phyloP scores from a whole-genome alignment of 805 yeast species.

The Candida montana region DNA sequence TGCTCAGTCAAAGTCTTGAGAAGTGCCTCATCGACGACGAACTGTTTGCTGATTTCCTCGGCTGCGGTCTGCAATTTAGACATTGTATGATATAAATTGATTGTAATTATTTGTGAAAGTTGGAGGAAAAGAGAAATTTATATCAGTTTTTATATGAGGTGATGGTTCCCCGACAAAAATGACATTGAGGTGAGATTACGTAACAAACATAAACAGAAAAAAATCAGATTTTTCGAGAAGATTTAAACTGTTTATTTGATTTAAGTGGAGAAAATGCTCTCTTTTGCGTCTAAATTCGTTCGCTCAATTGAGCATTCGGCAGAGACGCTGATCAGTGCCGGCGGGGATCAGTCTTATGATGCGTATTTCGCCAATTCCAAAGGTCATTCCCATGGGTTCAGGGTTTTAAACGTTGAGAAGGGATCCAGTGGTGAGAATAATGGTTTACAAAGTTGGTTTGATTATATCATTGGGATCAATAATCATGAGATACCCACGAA shows the following conservation, averaged over 20 bases:
- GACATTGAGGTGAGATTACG: neutral
- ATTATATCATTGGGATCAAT: slow-evolving; percentile 75
- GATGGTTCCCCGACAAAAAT: neutral
- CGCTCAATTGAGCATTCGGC: slow-evolving; percentile 43
- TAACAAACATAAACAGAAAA: neutral
- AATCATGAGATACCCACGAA: slow-evolving; percentile 51
- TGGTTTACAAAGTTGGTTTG: slow-evolving; percentile 82
- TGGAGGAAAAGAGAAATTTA: too few species aligned
- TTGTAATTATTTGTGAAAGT: too few species aligned
- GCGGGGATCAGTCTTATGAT: slow-evolving; percentile 23
- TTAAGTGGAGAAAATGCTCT: slow-evolving; percentile 45
- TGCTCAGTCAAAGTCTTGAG: slow-evolving; percentile 32
- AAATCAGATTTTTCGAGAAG: too few species aligned
- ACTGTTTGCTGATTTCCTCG: slow-evolving; percentile 17
- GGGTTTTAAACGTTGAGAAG: slow-evolving; percentile 47
- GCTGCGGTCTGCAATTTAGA: slow-evolving; percentile 12
- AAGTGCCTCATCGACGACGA: slow-evolving; percentile 14
- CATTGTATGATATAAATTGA: neutral
- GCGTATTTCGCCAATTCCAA: slow-evolving; percentile 25
- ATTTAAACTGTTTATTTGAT: too few species aligned
- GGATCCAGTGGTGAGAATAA: slow-evolving; percentile 42
- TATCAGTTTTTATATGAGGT: neutral
- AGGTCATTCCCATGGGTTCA: slow-evolving; percentile 42
- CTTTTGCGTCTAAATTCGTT: slow-evolving; percentile 61
- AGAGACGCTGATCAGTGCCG: slow-evolving; percentile 21